Percentiles rank a stretch among this genome's conserved stretches.
phyloP scores from a whole-genome alignment of 495 filamentous ascomycete species.

The Lindgomyces ingoldianus region DNA sequence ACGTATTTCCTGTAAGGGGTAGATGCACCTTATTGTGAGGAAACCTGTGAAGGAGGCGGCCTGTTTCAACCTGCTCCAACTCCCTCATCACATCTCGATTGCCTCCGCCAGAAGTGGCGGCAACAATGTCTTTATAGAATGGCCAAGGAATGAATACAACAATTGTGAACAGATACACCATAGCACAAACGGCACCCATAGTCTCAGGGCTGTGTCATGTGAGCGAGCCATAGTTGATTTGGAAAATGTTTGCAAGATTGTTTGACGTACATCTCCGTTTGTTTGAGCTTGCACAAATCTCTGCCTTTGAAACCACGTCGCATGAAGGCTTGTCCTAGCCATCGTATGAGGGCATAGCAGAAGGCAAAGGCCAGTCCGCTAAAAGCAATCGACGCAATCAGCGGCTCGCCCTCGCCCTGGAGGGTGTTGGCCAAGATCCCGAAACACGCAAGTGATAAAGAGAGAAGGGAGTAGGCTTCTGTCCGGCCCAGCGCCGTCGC shows the following conservation, averaged over 20 bases:
- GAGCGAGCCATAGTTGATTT: slow-evolving; percentile 3
- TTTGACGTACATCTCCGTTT: slow-evolving; percentile 67
- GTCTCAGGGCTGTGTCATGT: slow-evolving; percentile 71
- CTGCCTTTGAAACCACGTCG: slow-evolving; percentile 85
- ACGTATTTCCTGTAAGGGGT: neutral
- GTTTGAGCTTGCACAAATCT: slow-evolving; percentile 80
- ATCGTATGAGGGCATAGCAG: slow-evolving; percentile 81
- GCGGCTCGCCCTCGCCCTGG: slow-evolving; percentile 79
- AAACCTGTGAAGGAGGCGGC: slow-evolving; percentile 83
- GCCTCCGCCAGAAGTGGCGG: slow-evolving; percentile 90
- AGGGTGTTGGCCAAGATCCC: slow-evolving; percentile 81
- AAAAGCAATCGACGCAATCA: slow-evolving; percentile 84
- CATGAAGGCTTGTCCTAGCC: slow-evolving; percentile 92
- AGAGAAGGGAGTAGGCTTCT: slow-evolving; percentile 70
- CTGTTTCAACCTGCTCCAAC: slow-evolving; percentile 66
- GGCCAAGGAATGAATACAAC: slow-evolving; percentile 94
- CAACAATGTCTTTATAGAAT: slow-evolving; percentile 97
- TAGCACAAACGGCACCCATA: slow-evolving; percentile 94
- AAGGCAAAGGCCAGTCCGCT: slow-evolving; percentile 79
- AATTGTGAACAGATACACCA: slow-evolving; percentile 83
- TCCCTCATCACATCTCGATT: slow-evolving; percentile 81
- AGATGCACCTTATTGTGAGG: slow-evolving; percentile 82
- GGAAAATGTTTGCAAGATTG: neutral
- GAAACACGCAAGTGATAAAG: slow-evolving; percentile 68
- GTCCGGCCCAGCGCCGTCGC: slow-evolving; percentile 56